Percentiles rank a stretch among this genome's conserved stretches.
These are phyloP conservation scores for Clitopilus hobsonii DNA, from an alignment of 768 basidiomycete genomes.

Conservation along the genomic window DNA sequence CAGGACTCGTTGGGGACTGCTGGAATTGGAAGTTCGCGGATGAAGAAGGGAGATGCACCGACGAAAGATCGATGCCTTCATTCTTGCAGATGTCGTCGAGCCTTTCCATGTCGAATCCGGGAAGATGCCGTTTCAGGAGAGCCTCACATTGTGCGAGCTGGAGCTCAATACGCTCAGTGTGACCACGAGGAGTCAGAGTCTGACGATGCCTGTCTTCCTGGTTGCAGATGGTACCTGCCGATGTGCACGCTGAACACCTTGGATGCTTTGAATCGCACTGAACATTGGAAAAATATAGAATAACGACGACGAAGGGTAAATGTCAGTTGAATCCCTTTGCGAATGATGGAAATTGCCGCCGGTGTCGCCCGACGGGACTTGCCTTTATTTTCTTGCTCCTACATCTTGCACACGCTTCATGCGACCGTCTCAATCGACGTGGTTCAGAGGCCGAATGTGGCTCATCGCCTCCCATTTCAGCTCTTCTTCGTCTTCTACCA, in stretches of 20 bases:
- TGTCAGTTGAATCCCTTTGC: conserved; percentile 3
- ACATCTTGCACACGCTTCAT: conserved; percentile 90
- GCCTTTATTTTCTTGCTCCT: conserved; percentile 97
- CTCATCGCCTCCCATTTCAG: conserved; percentile 53
- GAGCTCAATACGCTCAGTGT: conserved; percentile 78
- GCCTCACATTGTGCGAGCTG: conserved; percentile 76
- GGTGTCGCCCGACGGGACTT: conserved; percentile 64
- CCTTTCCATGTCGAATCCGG: conserved; percentile 60
- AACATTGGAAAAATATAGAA: conserved; percentile 20
- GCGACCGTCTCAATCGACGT: conserved; percentile 78
- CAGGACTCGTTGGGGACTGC: conserved; percentile 16
- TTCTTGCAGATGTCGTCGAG: conserved; percentile 62
- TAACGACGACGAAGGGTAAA: conserved; percentile 4
- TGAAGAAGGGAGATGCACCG: conserved; percentile 18
- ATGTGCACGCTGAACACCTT: conserved; percentile 79
- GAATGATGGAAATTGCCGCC: conserved; percentile 76
- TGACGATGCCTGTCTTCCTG: conserved; percentile 88
- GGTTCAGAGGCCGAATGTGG: conserved; percentile 58
- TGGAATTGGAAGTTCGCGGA: conserved; percentile 29
- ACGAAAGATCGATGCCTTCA: conserved; percentile 57
- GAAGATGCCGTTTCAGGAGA: conserved; percentile 69
- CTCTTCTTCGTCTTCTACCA: conserved; percentile 55
- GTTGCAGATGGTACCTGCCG: conserved; percentile 74
- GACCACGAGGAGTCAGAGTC: conserved; percentile 79
- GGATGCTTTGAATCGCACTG: conserved; percentile 93